Base-by-base conservation (phyloP, 805 yeast species). In the Diddensiella santjacobensis region DNA sequence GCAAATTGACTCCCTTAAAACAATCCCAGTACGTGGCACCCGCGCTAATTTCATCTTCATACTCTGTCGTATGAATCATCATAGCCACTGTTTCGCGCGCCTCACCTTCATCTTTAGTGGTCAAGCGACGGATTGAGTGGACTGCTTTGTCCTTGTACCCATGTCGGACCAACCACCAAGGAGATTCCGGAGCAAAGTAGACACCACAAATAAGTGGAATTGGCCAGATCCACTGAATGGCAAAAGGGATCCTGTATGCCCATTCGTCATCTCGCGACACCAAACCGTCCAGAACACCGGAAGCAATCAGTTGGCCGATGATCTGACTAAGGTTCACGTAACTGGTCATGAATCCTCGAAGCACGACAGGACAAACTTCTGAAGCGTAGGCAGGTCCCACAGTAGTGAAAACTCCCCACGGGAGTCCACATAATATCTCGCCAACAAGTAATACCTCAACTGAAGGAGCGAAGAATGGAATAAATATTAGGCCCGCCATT, bases 141-240 rank as follows among this genome's bases (percentile, higher is more conserved):
- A 65, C 68, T 4, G 84, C 83, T 6, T 73, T 73, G 0, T 63
- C 66, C 17, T 60, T 39, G 44, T 63, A 63, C 2, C 72, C 73
- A 53, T 69, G 68, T 47, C 71, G 68, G 2, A 73, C 71, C 41
- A 77, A 61, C 79, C 80, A 79, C 74, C 78, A 74, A 26, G 84
- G 84, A 4, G 80, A 75, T 45, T 79, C 83, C 4, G 65, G 66
- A 10, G 84, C 84, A 35, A 80, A 73, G 24, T 19, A 38, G 2
- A 51, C 47, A 2, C 22, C 49, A 2, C 75, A 58, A 22, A 70
- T 54, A 18, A 79, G 58, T 29, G 79, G 79, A 13, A 71, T 57
- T 3, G 80, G 77, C 81, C 81, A 79, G 3, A 70, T 62, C 83
- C 83, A 79, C 62, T 79, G 84, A 11, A 78, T 50, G 2, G 78